Conservation (phyloP, 2,329 filamentous ascomycete genomes). For the Magnaporthiopsis poae region DNA sequence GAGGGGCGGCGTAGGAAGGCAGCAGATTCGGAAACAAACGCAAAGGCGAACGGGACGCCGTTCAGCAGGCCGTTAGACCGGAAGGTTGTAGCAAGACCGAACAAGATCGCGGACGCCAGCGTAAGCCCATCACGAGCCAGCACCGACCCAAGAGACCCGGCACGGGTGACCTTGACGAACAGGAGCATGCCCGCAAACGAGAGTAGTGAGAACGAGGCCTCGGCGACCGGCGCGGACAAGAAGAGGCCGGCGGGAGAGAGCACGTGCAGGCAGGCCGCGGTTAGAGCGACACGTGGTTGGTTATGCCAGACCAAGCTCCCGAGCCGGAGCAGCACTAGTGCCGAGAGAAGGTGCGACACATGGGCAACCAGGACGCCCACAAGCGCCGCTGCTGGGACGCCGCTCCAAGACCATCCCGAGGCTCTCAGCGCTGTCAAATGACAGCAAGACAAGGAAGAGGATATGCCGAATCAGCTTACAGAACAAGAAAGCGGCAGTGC, state of each 20-base stretch:
- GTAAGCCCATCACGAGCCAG: slow-evolving; percentile 37
- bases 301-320: slow-evolving; percentile 13
- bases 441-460: background rate
- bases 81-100: slow-evolving; percentile 63
- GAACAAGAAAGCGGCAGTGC: background rate
- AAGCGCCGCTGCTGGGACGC: slow-evolving; percentile 20
- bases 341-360: slow-evolving; percentile 65
- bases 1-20: slow-evolving; percentile 28
- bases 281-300: slow-evolving; percentile 42
- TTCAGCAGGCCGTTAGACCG: slow-evolving; percentile 81
- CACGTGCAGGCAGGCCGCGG: slow-evolving; percentile 65
- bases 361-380: slow-evolving; percentile 61
- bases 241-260: slow-evolving; percentile 84
- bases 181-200: slow-evolving; percentile 64
- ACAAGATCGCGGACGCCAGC: slow-evolving; percentile 54
- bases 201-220: slow-evolving; percentile 68
- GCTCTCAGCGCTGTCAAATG: slow-evolving; percentile 7
- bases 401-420: slow-evolving; percentile 7
- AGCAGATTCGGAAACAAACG: slow-evolving; percentile 35
- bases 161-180: slow-evolving; percentile 41
- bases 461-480: background rate
- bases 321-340: slow-evolving; percentile 22
- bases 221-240: slow-evolving; percentile 74
- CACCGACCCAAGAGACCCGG: slow-evolving; percentile 10
- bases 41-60: slow-evolving; percentile 63